These are phyloP conservation scores for Nemania sp. DNA, from an alignment of 2,329 filamentous ascomycete genomes.

Conservation along the genomic window DNA sequence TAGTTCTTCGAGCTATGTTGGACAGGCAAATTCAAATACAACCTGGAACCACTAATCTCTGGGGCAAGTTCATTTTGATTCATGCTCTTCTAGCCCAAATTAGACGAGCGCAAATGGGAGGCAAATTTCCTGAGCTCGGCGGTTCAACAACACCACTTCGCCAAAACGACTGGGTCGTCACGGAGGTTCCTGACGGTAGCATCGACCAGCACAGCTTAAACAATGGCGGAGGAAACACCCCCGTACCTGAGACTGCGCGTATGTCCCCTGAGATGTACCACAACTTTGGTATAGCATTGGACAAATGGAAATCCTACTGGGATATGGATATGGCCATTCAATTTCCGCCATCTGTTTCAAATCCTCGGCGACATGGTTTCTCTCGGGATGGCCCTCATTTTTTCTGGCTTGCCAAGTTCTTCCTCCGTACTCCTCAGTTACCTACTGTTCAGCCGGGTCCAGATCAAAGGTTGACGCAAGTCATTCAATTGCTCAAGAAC, in stretches of 20 bases:
- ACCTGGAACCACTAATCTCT: constrained; percentile 69
- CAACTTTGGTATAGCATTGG: constrained; percentile 60
- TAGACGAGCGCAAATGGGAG: constrained; percentile 48
- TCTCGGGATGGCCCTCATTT: constrained; percentile 74
- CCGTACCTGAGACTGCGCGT: constrained; percentile 46
- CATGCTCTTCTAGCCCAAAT: constrained; percentile 70
- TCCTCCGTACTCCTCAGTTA: constrained; percentile 62
- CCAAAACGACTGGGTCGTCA: constrained; percentile 61
- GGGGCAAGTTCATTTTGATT: constrained; percentile 74
- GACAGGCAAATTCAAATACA: constrained; percentile 63
- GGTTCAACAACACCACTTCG: constrained; percentile 60
- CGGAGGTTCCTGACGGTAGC: constrained; percentile 46
- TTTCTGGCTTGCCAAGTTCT: constrained; percentile 71
- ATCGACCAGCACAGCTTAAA: constrained; percentile 50
- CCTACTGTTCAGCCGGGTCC: constrained; percentile 59
- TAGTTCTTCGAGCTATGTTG: constrained; percentile 65
- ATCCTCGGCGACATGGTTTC: constrained; percentile 66
- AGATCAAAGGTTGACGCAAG: constrained; percentile 64
- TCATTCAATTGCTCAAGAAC: constrained; percentile 64
- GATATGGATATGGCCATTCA: constrained; percentile 71
- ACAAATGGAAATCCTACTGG: constrained; percentile 75
- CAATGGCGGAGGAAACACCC: constrained; percentile 52
- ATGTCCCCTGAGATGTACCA: constrained; percentile 54
- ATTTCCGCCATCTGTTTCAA: constrained; percentile 62
- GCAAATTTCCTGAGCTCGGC: constrained; percentile 43